Conservation (phyloP, 441 rosid genomes). For the Manihot esculenta region DNA sequence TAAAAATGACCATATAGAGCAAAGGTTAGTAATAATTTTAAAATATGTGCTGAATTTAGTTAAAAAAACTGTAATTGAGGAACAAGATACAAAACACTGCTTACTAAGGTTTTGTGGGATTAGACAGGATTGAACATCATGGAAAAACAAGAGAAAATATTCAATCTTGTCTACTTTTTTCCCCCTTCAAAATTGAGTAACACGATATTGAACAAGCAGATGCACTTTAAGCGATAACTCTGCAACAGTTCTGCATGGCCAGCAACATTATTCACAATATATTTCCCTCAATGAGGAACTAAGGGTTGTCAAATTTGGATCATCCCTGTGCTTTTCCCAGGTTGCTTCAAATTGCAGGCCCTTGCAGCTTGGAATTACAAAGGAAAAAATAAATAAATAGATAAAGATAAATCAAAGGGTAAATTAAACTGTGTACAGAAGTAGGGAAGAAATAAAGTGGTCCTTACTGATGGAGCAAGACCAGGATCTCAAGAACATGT, state of each 20-base stretch:
- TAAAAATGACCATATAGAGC: too few relatives aligned
- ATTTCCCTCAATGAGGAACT: slow-evolving; percentile 24
- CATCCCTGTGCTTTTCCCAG: slow-evolving; percentile 63
- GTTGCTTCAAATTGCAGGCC: slow-evolving; percentile 53
- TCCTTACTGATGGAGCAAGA: slow-evolving; percentile 66
- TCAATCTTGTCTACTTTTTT: too few relatives aligned
- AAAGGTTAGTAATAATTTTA: too few relatives aligned
- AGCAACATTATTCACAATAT: slow-evolving; percentile 14
- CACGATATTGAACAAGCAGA: background rate
- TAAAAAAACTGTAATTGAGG: too few relatives aligned
- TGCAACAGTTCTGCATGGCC: background rate
- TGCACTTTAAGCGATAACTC: background rate
- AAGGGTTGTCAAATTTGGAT: slow-evolving; percentile 52
- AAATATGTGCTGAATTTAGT: too few relatives aligned
- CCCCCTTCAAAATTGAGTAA: too few relatives aligned
- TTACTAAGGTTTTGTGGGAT: too few relatives aligned
- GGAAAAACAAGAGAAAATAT: too few relatives aligned
- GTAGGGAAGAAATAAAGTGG: background rate
- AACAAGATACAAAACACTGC: too few relatives aligned
- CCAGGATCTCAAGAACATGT: slow-evolving; percentile 47
- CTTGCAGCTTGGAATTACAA: slow-evolving; percentile 48
- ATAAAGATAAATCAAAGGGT: background rate
- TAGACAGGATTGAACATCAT: too few relatives aligned
- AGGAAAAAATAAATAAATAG: background rate
- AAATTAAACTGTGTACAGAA: background rate